Percentiles rank a stretch among this genome's conserved stretches.
Evolutionary conservation across 202 grass and related monocot genomes (phyloP).

Genomic region (Setaria italica): DNA sequence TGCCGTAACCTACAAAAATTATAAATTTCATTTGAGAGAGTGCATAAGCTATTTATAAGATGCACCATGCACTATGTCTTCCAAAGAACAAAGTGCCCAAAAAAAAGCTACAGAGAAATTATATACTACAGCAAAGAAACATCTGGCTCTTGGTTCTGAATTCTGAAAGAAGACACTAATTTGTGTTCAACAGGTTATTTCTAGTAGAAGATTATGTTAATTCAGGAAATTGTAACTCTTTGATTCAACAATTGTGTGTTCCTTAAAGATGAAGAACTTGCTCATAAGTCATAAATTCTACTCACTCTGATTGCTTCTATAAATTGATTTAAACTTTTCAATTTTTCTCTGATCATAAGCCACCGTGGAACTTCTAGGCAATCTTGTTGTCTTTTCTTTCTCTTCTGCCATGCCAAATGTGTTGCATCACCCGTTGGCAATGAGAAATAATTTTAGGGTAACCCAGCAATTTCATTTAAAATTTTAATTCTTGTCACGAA

Average conservation of each 20-base stretch:
- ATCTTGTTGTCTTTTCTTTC: neutral
- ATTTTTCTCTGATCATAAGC: neutral
- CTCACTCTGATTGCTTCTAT: neutral
- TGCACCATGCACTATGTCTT: neutral
- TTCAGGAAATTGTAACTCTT: neutral
- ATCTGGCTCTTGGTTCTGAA: neutral
- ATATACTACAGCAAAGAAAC: neutral
- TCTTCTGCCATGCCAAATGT: constrained; percentile 4
- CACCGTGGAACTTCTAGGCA: neutral
- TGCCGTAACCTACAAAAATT: constrained; percentile 70
- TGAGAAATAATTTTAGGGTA: neutral
- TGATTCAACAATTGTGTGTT: neutral
- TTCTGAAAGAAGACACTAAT: neutral
- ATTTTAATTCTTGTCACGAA: neutral
- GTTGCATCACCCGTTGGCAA: neutral
- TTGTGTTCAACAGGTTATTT: neutral
- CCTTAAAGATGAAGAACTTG: neutral
- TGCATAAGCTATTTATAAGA: neutral
- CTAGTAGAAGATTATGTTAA: constrained; percentile 8
- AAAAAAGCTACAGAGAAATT: neutral
- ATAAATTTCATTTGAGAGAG: constrained; percentile 10
- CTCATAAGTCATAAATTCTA: neutral
- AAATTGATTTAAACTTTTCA: neutral
- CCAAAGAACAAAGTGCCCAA: neutral
- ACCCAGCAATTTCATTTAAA: neutral